Evolutionary conservation across 2,329 filamentous ascomycete species (phyloP).

Genomic region (Apiospora aurea): DNA sequence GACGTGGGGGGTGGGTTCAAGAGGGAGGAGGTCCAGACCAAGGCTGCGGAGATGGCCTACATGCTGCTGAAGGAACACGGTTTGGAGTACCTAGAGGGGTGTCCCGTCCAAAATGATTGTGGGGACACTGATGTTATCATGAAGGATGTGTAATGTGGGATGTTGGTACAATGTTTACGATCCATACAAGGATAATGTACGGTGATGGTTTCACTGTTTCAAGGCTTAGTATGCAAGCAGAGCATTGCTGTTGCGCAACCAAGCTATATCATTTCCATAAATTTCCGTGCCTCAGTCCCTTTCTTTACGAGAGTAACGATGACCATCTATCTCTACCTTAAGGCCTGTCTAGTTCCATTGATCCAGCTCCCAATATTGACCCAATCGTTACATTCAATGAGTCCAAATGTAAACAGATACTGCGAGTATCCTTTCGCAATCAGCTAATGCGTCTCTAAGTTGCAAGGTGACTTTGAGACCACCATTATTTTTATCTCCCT

Average conservation of each 20-base stretch:
- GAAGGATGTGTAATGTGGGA: background rate
- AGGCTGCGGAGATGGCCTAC: conserved; percentile 59
- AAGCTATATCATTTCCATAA: background rate
- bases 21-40: conserved; percentile 60
- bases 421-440: no score
- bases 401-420: no score
- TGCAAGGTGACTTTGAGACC: no score
- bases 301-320: background rate
- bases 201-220: background rate
- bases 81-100: conserved; percentile 3
- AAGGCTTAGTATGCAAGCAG: background rate
- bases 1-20: conserved; percentile 54
- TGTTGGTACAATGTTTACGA: background rate
- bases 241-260: background rate
- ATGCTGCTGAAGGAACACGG: conserved; percentile 14
- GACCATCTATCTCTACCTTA: background rate
- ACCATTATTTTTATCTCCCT: no score
- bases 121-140: background rate
- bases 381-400: background rate
- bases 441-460: no score
- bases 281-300: background rate
- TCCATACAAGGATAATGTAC: background rate
- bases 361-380: background rate
- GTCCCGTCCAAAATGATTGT: background rate
- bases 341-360: background rate